Evolutionary conservation across 176 grass and related monocot genomes (phyloP).

Genomic region (Elaeis guineensis): DNA sequence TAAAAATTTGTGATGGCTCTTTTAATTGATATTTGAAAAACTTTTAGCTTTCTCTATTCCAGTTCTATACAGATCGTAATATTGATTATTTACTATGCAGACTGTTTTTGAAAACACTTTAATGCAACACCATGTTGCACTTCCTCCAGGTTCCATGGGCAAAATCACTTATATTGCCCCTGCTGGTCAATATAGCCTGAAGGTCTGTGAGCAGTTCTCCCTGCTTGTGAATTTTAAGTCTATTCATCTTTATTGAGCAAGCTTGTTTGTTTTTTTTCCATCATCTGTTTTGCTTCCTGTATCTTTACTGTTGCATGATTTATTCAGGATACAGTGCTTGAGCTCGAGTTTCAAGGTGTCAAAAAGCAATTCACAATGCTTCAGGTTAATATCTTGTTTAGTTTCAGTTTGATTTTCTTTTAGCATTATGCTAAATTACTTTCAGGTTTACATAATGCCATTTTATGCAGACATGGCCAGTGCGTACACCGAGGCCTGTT

Average conservation of each 20-base stretch:
- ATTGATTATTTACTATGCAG: conserved; percentile 23
- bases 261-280: conserved; percentile 11
- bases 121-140: conserved; percentile 66
- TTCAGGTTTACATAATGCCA: conserved; percentile 7
- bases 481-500: conserved; percentile 3
- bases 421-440: background rate
- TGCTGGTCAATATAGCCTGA: conserved; percentile 65
- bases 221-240: background rate
- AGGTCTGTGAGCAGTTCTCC: conserved; percentile 27
- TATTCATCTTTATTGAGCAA: background rate
- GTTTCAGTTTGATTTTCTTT: background rate
- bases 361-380: conserved; percentile 75
- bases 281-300: conserved; percentile 2
- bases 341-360: conserved; percentile 78
- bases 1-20: too few species aligned
- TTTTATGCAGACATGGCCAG: conserved; percentile 10
- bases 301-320: background rate
- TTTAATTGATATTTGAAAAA: too few species aligned
- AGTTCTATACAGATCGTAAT: conserved; percentile 12
- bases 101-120: conserved; percentile 61
- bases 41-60: background rate
- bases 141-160: conserved; percentile 79
- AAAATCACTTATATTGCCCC: conserved; percentile 66
- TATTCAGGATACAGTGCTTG: conserved; percentile 68
- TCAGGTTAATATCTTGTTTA: conserved; percentile 40